Base-by-base conservation (phyloP, 1,139 yeast genomes). In the Protomyces gravidus region DNA sequence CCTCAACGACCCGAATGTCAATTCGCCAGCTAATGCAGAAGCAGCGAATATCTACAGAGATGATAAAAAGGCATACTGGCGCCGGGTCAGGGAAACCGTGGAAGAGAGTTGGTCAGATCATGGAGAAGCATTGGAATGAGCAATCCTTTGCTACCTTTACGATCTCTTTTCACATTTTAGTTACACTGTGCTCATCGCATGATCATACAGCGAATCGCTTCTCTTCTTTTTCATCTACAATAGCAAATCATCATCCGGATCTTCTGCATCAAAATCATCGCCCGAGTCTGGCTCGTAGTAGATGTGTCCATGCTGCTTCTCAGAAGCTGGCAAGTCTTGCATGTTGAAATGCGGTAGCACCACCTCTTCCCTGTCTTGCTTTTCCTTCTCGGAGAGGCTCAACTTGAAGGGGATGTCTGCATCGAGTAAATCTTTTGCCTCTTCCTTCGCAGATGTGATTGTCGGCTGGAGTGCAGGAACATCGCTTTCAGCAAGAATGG, bases 11-110 rank as follows among this genome's bases (percentile, higher is more conserved):
- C 99, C 99, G 9, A 92, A 92, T 72, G 94, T 92, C 60, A 84
- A 89, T 61, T 87, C 96, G 27, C 99, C 99, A 2, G 99, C 99
- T 1, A 94, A 92, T 68, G 97, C 89, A 5, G 99, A 94, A 72
- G 98, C 98, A 2, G 97, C 98, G 1, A 90, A 89, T 65, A 77
- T 92, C 70, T 92, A 89, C 74, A 88, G 89, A 71, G 98, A 92
- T 70, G 97, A 94, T 72, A 82, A 95, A 65, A 84, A 92, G 40
- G 97, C 90, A 73, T 92, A 92, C 70, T 82, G 86, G 62, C 89
- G 89, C 70, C 76, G 97, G 65, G 98, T 92, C 27, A 81, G 94
- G 66, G 95, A 89, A 70, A 89, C 97, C 0, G 98, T 92, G 55
- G 98, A 92, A 68, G 84, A 79, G 64, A 85, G 92, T 66, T 88